Evolutionary conservation across 306 rosid genomes (phyloP), one percentile per base, ranked within the genome.

Genomic region (Senna siamea): DNA sequence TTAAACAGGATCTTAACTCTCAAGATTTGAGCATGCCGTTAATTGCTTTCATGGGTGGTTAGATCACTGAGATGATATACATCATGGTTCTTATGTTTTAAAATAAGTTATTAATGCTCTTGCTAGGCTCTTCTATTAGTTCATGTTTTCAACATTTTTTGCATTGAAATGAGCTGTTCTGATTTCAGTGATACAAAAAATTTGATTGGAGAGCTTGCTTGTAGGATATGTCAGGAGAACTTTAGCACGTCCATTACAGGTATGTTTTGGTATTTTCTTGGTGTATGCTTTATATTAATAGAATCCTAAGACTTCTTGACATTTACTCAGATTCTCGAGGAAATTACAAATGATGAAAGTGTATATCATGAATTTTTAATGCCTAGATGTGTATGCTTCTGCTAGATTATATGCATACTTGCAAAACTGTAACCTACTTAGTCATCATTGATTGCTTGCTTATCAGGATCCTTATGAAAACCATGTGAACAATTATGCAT

Each of bases 161-260:
- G 1, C 3, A 47, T 28, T 11, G 13, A 11, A 28, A 5, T 7
- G 26, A 11, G 4, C 32, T 26, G 4, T 13, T 58, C 30, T 81
- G 79, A 44, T 73, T 70, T 63, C 84, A 85, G 85, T 78, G 92
- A 88, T 79, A 80, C 81, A 83, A 88, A 83, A 81, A 85, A 85
- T 76, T 54, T 74, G 85, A 85, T 85, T 61, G 89, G 89, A 14
- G 88, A 85, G 65, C 87, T 87, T 66, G 28, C 43, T 19, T 85
- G 89, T 72, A 37, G 88, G 79, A 88, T 85, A 35, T 88, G 92
- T 85, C 86, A 83, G 69, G 89, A 85, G 78, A 77, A 75, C 43
- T 88, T 85, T 67, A 88, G 92, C 73, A 88, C 83, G 1, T 3
- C 83, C 14, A 26, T 88, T 56, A 85, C 83, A 19, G 86, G 88